Base-by-base conservation (phyloP, 768 basidiomycete species). In the Mycena vulgaris region DNA sequence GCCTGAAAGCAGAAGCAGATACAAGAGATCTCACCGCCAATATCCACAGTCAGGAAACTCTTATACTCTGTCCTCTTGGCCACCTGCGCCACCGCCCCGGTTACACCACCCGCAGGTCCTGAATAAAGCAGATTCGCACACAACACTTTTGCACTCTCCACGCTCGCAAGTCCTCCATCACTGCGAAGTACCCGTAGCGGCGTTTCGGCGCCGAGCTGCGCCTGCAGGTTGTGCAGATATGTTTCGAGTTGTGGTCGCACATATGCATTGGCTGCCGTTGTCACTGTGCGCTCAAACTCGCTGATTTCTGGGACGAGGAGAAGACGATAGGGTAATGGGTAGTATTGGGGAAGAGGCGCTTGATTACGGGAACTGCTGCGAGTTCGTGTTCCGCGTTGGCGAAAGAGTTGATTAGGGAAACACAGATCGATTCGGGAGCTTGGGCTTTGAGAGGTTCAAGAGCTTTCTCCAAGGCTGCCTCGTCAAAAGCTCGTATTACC, bases 41-140 rank as follows among this genome's bases (percentile, higher is more conserved):
- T 73, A 27, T 73, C 72, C 13, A 73, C n/a, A 9, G 72, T 73
- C 3, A 73, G 63, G 8, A 73, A 42, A n/a, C 67, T 73, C 51
- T 67, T 70, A 58, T 69, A 73, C 47, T 68, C 35, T 1, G 72
- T 73, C 33, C 62, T 19, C 39, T 45, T 40, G 11, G 69, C 72
- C 21, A 73, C 59, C 2, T 47, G 35, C 30, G 68, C 42, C n/a
- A 70, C 72, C 23, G 67, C 72, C 1, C 72, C 72, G 0, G 68
- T 45, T 6, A 73, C 72, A 1, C 72, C 72, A 9, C 72, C 72
- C 1, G 72, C 72, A 17, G 72, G 72, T 1, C 72, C 72, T 3
- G 64, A 66, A 23, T 66, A 33, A 17, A 53, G 51, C 16, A 73
- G 39, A 0, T 62, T 68, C 3, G 63, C 66, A 11, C 62, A 62